Base-by-base conservation (phyloP, 129 eudicot genomes). In the Dittrichia graveolens region DNA sequence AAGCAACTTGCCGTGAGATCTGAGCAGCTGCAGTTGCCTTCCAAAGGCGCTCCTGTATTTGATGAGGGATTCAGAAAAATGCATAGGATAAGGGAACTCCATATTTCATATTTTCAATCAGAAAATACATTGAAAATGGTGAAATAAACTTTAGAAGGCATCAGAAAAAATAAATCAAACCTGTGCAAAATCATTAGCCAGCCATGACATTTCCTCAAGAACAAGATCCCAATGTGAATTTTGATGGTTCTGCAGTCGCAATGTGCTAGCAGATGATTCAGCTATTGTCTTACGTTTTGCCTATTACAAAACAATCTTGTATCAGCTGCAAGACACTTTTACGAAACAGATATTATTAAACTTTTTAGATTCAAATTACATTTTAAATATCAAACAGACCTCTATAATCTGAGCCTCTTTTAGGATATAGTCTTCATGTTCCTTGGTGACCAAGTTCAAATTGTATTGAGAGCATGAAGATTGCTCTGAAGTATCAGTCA, bases 101-200 rank as follows among this genome's bases (percentile, higher is more conserved):
- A 4, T 31, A 61, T 24, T 24, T 24, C 31, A 24, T 24, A 24
- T 24, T 14, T 39, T 43, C 34, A 24, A 69, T 39, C 14, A 45
- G 42, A 60, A 37, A 68, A 70, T 10, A 65, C 65, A 47, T 10
- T 35, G 57, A 15, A 13, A 56, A 66, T n/a, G 16, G 64, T 34
- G 70, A 44, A 45, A 68, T 65, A 34, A 5, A 84, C 44, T 13
- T 58, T 66, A 16, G 0, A n/a, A 60, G 13, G 47, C 54, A 55
- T 35, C 61, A 65, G 55, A 18, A 61, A 65, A 50, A 34, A 64
- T 8, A 55, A 37, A 55, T 35, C 77, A 79, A 40, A 92, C 98
- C 98, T 92, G 98, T 7, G 98, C 88, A 85, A 92, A 92, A 75
- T 92, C 98, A 83, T 92, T 92, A 50, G 98, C 98, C 78, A 92